phyloP scores from a whole-genome alignment of 176 grass and related monocot genomes.

The Ananas comosus region DNA sequence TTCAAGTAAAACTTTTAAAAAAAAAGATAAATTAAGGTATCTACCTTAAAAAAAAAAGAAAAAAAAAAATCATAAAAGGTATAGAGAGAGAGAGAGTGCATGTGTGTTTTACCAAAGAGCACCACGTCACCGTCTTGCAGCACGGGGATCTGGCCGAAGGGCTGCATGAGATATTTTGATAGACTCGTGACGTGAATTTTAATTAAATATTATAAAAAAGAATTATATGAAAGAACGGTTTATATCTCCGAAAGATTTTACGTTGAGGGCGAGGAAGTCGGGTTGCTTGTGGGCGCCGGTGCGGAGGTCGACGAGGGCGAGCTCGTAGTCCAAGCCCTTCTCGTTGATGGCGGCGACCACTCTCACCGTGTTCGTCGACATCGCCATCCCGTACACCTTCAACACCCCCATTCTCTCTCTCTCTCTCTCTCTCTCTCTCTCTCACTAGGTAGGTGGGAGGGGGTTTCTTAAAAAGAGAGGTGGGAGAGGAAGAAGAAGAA shows the following conservation, averaged over 20 bases:
- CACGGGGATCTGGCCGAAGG: conserved; percentile 79
- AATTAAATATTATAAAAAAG: not conserved
- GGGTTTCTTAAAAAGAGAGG: too few species aligned
- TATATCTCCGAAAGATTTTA: not conserved
- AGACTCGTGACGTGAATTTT: not conserved
- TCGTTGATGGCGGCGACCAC: conserved; percentile 53
- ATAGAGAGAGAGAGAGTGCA: not conserved
- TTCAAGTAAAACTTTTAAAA: too few species aligned
- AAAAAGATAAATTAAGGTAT: too few species aligned
- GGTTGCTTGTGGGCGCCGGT: conserved; percentile 67
- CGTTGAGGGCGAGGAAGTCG: conserved; percentile 73
- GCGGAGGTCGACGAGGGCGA: conserved; percentile 65
- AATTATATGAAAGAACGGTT: not conserved
- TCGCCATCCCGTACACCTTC: conserved; percentile 57
- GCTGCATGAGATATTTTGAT: conserved; percentile 29
- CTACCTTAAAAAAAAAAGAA: too few species aligned
- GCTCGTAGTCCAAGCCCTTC: conserved; percentile 61
- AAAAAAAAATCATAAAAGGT: not conserved
- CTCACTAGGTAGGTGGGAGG: not conserved
- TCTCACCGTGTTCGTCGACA: conserved; percentile 57
- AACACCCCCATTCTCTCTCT: conserved; percentile 25
- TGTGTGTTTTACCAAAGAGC: conserved; percentile 39
- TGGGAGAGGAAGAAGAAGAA: too few species aligned
- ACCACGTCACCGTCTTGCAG: conserved; percentile 60
- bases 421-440: not conserved